These are phyloP conservation scores for Alternaria arbusti DNA, from an alignment of 2,329 filamentous ascomycete genomes.

Conservation along the genomic window DNA sequence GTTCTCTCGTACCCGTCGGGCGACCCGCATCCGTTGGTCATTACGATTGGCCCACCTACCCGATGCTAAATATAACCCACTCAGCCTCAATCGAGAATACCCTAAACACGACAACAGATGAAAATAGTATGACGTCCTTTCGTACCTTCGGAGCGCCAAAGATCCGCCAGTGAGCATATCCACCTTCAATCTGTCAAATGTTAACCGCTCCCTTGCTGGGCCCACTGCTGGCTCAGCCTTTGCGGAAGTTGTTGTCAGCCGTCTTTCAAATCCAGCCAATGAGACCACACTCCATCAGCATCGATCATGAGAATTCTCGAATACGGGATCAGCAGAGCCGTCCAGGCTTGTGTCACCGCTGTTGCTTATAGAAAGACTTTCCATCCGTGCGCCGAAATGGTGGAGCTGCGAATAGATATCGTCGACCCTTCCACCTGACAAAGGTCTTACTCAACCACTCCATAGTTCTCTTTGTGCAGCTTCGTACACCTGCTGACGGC, in stretches of 20 bases:
- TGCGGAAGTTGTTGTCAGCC: background rate
- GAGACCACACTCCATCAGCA: conserved; percentile 10
- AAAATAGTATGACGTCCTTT: background rate
- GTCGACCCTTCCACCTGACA: background rate
- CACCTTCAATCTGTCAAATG: background rate
- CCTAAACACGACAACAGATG: conserved; percentile 4
- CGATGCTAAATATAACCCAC: conserved; percentile 27
- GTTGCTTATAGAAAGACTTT: conserved; percentile 7
- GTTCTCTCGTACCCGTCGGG: conserved; percentile 5
- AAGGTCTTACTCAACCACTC: background rate
- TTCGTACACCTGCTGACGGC: background rate
- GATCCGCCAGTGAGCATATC: background rate
- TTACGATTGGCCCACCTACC: conserved; percentile 11
- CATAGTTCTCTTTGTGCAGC: background rate
- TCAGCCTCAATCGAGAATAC: conserved; percentile 24
- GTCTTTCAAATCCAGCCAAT: conserved; percentile 3
- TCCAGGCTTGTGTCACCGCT: conserved; percentile 11
- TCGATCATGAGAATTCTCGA: conserved; percentile 2
- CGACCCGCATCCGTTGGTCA: conserved; percentile 8
- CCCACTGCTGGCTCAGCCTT: conserved; percentile 9
- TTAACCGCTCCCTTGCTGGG: background rate
- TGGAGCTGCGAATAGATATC: conserved; percentile 8
- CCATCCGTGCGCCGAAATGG: conserved; percentile 3
- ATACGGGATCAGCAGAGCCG: conserved; percentile 6
- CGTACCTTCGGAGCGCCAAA: background rate